Evolutionary conservation across 176 grass and related monocot species (phyloP), one percentile per base, ranked within the genome.

Genomic region (Metroxylon sagu): DNA sequence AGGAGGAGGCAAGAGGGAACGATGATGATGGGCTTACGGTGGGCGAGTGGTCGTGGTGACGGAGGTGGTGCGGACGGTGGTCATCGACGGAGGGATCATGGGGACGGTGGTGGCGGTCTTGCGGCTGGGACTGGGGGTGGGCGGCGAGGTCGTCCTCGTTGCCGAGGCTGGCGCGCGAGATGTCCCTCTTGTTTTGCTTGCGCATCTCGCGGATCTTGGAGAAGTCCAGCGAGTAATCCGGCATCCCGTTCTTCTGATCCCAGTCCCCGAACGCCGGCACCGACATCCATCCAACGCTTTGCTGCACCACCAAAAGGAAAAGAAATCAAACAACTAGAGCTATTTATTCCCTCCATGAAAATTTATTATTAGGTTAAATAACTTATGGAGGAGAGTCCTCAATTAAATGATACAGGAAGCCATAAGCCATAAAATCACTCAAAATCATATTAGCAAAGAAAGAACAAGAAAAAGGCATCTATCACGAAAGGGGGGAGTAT

Each of bases 211-310:
- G 85, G 73, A 95, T 89, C 89, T 95, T 95, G 78, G 89, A 88
- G 89, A 95, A 95, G 66, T 95, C 89, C 89, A 95, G 79, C 70
- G 89, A 95, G 89, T 95, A 95, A 59, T 95, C 85, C 57, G 89
- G 89, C 89, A 85, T 48, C 64, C 89, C 89, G 81, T 95, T 95
- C 71, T 95, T 95, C 85, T 69, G 82, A 62, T 89, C 89, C 89
- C 89, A 95, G 60, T 95, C 89, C 57, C 89, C 89, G 62, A 95
- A 95, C 66, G 89, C 73, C 64, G 89, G 89, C 67, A 95, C 89
- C 39, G 89, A 82, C 89, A 95, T 89, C 78, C 81, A 95, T 61
- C 67, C 82, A 2, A 60, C 65, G 18, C 63, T 66, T 54, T 31
- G 60, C 77, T 55, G 71, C 53, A 16, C 66, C 54, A 65, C 72